Percentiles rank a stretch among this genome's conserved stretches.
phyloP scores from a whole-genome alignment of 2,329 filamentous ascomycete genomes.

The Colletotrichum phormii region DNA sequence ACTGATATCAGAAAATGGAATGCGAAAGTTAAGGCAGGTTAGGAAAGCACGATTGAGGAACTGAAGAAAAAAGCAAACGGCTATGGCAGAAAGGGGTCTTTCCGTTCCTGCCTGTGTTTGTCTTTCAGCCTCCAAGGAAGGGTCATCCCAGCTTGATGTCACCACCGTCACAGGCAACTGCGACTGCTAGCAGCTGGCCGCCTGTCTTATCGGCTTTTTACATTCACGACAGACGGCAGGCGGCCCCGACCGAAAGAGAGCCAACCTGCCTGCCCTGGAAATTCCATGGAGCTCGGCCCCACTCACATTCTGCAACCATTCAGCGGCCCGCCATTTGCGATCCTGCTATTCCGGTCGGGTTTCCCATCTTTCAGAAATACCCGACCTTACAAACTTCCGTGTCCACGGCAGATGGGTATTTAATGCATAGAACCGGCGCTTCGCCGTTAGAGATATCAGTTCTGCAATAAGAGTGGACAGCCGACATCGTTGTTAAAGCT shows the following conservation, averaged over 20 bases:
- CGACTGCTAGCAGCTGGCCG: background rate
- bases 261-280: background rate
- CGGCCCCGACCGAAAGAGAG: background rate
- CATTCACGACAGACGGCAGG: background rate
- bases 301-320: background rate
- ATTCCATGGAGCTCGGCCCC: background rate
- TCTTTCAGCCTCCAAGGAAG: slow-evolving; percentile 3
- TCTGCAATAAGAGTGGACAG: too few relatives aligned
- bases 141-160: slow-evolving; percentile 29
- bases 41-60: background rate
- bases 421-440: background rate
- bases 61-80: background rate
- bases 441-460: too few relatives aligned
- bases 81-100: background rate
- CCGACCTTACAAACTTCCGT: background rate
- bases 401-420: background rate
- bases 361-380: background rate
- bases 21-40: background rate
- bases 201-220: background rate
- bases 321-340: background rate
- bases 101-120: background rate
- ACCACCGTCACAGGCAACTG: background rate
- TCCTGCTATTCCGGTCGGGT: too few relatives aligned
- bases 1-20: background rate
- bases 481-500: background rate